These are phyloP conservation scores for Meyerozyma guilliermondii DNA, from an alignment of 1,139 yeast genomes.

Conservation along the genomic window DNA sequence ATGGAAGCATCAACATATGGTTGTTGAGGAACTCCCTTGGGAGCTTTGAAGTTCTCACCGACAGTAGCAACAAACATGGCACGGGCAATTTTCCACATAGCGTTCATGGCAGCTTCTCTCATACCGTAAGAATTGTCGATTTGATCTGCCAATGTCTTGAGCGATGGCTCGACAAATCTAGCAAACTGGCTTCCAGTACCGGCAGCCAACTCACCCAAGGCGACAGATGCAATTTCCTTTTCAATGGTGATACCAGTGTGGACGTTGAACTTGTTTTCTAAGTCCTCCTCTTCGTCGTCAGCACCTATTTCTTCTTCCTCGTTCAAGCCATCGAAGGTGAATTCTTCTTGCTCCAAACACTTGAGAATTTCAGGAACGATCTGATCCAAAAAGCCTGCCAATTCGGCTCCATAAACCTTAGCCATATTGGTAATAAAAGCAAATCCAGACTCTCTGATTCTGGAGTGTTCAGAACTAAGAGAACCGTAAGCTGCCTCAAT, in stretches of 20 bases:
- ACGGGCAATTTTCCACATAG: conserved; percentile 78
- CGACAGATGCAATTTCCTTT: conserved; percentile 95
- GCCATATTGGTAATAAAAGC: conserved; percentile 95
- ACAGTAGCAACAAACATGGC: conserved; percentile 62
- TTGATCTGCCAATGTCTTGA: conserved; percentile 64
- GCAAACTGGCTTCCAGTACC: conserved; percentile 81
- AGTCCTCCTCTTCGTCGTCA: conserved; percentile 47
- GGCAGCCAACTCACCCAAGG: conserved; percentile 80
- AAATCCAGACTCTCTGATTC: conserved; percentile 92
- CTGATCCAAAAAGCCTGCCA: conserved; percentile 77
- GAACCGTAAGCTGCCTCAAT: conserved; percentile 85
- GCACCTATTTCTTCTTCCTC: conserved; percentile 23
- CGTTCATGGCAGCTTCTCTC: conserved; percentile 79
- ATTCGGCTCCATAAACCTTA: conserved; percentile 86
- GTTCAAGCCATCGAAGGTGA: conserved; percentile 38
- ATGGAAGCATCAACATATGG: conserved; percentile 56
- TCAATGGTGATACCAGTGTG: conserved; percentile 95
- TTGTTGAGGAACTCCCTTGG: conserved; percentile 68
- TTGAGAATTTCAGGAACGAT: conserved; percentile 80
- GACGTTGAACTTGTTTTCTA: conserved; percentile 70
- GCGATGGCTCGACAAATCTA: conserved; percentile 69
- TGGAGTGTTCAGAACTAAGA: conserved; percentile 69
- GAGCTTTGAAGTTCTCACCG: conserved; percentile 50
- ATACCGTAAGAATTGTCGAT: conserved; percentile 85
- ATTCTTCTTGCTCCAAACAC: conserved; percentile 81